These are phyloP conservation scores for Tieghemiomyces parasiticus DNA, from an alignment of 192 early-diverging fungal genomes.

Conservation along the genomic window DNA sequence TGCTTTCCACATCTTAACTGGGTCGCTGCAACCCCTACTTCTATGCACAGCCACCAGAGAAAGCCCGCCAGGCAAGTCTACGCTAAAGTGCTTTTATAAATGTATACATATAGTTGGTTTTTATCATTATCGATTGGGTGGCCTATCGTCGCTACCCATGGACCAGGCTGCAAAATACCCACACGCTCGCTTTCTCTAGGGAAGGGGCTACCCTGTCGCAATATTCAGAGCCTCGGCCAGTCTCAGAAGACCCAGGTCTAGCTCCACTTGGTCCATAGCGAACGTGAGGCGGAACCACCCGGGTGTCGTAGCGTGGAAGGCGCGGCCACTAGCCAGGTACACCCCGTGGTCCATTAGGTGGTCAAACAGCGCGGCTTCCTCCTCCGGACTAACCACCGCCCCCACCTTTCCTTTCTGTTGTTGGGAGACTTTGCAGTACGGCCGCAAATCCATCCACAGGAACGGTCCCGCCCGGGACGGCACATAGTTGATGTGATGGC, in stretches of 20 bases:
- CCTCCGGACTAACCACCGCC: conserved; percentile 12
- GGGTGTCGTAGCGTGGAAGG: conserved; percentile 37
- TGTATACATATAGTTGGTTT: too few species aligned
- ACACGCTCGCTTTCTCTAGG: too few species aligned
- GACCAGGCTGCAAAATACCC: too few species aligned
- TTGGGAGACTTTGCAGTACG: conserved; percentile 9
- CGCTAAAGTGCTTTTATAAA: too few species aligned
- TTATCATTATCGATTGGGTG: too few species aligned
- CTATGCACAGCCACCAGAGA: too few species aligned
- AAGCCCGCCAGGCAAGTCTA: too few species aligned
- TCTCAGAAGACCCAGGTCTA: conserved; percentile 33
- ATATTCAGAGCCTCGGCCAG: conserved; percentile 18
- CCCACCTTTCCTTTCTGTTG: background rate
- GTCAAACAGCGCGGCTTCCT: conserved; percentile 34
- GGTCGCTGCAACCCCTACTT: too few species aligned
- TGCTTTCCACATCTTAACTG: too few species aligned
- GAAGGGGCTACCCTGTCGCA: too few species aligned
- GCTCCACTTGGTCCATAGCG: conserved; percentile 25
- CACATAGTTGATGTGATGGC: conserved; percentile 32
- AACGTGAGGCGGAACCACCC: conserved; percentile 58
- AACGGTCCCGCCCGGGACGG: conserved; percentile 58
- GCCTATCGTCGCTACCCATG: too few species aligned
- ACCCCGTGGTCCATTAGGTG: conserved; percentile 34
- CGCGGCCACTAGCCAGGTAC: conserved; percentile 50
- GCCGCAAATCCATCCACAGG: conserved; percentile 43